Evolutionary conservation across 768 basidiomycete genomes (phyloP).

Genomic region (Trametes sanguinea): DNA sequence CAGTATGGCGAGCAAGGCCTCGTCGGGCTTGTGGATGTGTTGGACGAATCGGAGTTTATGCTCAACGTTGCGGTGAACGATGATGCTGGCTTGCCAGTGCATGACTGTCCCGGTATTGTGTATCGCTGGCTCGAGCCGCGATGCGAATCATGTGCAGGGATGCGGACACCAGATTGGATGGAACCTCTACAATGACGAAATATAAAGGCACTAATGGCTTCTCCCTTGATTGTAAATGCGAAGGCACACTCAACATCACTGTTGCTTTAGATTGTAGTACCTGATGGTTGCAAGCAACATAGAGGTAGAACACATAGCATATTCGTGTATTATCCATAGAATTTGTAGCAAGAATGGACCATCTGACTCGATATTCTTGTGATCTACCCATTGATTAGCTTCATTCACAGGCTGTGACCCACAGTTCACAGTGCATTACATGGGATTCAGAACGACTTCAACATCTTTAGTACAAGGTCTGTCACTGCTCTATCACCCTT

Average conservation of each 20-base stretch:
- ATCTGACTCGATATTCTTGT: too few relatives aligned
- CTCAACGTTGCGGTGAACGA: slow-evolving; percentile 13
- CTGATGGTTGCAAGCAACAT: too few relatives aligned
- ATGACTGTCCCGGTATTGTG: slow-evolving; percentile 39
- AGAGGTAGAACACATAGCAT: too few relatives aligned
- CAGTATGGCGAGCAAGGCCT: slow-evolving; percentile 26
- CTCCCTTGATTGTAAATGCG: too few relatives aligned
- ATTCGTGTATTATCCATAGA: too few relatives aligned
- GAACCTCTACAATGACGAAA: slow-evolving; percentile 37
- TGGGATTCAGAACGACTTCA: too few relatives aligned
- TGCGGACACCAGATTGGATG: slow-evolving; percentile 42
- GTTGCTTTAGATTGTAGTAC: too few relatives aligned
- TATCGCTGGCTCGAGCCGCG: slow-evolving; percentile 37
- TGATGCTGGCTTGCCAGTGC: not conserved
- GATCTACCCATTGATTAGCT: too few relatives aligned
- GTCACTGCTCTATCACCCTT: not conserved
- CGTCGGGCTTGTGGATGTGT: slow-evolving; percentile 37
- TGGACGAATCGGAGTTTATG: slow-evolving; percentile 33
- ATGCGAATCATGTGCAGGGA: slow-evolving; percentile 35
- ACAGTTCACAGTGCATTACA: too few relatives aligned
- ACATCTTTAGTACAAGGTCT: too few relatives aligned
- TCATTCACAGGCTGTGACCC: too few relatives aligned
- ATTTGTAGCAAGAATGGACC: too few relatives aligned
- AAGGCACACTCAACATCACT: not conserved
- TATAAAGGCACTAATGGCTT: slow-evolving; percentile 9